Conservation (phyloP, 2,329 filamentous ascomycete genomes). For the Xylaria sp. region DNA sequence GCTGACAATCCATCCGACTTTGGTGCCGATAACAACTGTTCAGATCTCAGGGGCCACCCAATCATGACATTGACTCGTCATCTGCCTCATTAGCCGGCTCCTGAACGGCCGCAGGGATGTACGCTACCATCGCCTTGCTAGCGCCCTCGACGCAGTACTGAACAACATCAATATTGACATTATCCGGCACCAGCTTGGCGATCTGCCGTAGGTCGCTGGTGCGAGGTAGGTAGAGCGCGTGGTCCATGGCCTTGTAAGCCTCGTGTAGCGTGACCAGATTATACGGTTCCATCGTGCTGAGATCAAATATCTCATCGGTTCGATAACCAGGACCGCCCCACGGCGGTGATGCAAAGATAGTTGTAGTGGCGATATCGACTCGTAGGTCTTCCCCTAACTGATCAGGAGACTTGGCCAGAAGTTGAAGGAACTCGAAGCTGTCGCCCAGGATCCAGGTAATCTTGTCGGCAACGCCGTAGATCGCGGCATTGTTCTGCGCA, state of each 20-base stretch:
- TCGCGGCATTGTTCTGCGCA: slow-evolving; percentile 87
- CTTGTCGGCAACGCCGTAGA: slow-evolving; percentile 79
- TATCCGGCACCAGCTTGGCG: slow-evolving; percentile 63
- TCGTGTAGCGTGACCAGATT: slow-evolving; percentile 70
- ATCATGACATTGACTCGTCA: slow-evolving; percentile 22
- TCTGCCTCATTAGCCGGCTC: background rate
- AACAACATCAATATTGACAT: slow-evolving; percentile 73
- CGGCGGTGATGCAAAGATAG: slow-evolving; percentile 67
- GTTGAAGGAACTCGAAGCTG: slow-evolving; percentile 78
- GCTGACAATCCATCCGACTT: background rate
- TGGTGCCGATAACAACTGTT: background rate
- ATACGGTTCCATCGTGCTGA: slow-evolving; percentile 90
- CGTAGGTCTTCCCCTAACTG: slow-evolving; percentile 48
- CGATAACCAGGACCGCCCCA: slow-evolving; percentile 69
- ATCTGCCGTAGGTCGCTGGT: slow-evolving; percentile 86
- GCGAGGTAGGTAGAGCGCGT: slow-evolving; percentile 84
- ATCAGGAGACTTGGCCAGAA: slow-evolving; percentile 51
- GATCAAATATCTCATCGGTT: slow-evolving; percentile 77
- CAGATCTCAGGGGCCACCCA: background rate
- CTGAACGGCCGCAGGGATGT: slow-evolving; percentile 56
- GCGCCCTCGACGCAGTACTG: slow-evolving; percentile 94
- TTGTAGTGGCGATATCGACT: slow-evolving; percentile 55
- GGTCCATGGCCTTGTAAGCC: slow-evolving; percentile 68
- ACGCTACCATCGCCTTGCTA: slow-evolving; percentile 82
- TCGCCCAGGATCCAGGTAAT: slow-evolving; percentile 91